These are phyloP conservation scores for Trichosanthes cucumerina DNA, from an alignment of 306 rosid genomes.

Conservation along the genomic window DNA sequence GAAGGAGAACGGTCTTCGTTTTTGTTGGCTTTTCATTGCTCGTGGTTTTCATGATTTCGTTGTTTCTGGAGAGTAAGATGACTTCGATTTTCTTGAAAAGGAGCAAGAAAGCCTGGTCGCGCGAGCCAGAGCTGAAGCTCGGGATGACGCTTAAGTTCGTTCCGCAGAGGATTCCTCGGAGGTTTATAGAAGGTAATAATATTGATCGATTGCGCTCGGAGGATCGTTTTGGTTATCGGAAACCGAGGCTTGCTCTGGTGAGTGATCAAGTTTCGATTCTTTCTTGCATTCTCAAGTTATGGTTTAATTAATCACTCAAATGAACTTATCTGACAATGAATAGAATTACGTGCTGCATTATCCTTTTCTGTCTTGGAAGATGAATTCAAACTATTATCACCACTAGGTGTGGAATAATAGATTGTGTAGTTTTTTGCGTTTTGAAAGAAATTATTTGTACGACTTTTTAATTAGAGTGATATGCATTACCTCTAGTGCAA, in stretches of 20 bases:
- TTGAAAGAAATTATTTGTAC: background rate
- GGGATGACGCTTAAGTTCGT: constrained; percentile 62
- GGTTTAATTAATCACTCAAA: background rate
- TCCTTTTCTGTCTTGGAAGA: background rate
- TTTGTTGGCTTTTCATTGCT: constrained; percentile 37
- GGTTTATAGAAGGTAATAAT: constrained; percentile 36
- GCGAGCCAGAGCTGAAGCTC: constrained; percentile 33
- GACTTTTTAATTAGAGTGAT: background rate
- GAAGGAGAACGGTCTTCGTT: constrained; percentile 45
- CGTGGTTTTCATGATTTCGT: constrained; percentile 43
- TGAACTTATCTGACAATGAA: background rate
- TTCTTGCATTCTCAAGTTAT: constrained; percentile 8
- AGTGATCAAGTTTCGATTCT: constrained; percentile 23
- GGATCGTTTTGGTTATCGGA: constrained; percentile 46
- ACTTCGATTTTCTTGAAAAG: constrained; percentile 49
- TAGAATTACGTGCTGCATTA: background rate
- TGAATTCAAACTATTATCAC: background rate
- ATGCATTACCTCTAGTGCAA: background rate
- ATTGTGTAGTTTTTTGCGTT: background rate
- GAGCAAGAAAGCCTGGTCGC: constrained; percentile 24
- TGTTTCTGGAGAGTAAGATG: constrained; percentile 76
- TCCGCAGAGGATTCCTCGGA: constrained; percentile 35
- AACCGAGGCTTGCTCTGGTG: constrained; percentile 79
- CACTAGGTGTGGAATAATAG: background rate
- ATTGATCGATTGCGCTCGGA: constrained; percentile 45